These are phyloP conservation scores for Rhynchospora breviuscula DNA, from an alignment of 176 grass and related monocot genomes.

Conservation along the genomic window DNA sequence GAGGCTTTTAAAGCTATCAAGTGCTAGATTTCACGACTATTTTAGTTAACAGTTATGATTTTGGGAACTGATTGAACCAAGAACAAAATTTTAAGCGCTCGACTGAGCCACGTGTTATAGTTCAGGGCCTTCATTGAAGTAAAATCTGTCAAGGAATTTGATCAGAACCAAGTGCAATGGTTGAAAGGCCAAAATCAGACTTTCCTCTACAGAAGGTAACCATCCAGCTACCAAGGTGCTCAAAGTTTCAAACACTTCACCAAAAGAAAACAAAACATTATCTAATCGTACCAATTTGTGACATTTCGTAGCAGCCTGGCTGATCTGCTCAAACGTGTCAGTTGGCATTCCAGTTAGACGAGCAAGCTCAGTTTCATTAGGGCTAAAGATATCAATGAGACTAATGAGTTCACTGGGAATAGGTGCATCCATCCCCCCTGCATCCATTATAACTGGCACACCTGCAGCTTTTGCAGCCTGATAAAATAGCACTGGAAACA, in stretches of 20 bases:
- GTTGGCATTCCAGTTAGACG: conserved; percentile 74
- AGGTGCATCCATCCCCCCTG: conserved; percentile 87
- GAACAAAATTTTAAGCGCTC: not conserved
- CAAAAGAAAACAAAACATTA: not conserved
- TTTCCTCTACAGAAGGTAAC: not conserved
- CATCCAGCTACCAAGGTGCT: not conserved
- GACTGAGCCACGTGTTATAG: not conserved
- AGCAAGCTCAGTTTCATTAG: conserved; percentile 94
- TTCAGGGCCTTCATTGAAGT: not conserved
- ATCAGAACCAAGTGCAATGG: not conserved
- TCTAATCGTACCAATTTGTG: conserved; percentile 54
- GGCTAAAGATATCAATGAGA: conserved; percentile 90
- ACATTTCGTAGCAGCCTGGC: conserved; percentile 55
- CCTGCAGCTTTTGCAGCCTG: conserved; percentile 83
- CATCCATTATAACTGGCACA: conserved; percentile 87
- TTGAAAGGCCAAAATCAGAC: not conserved
- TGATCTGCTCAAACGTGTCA: conserved; percentile 77
- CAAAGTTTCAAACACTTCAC: not conserved
- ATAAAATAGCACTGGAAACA: not conserved
- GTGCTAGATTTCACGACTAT: not conserved
- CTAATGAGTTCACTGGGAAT: conserved; percentile 62
- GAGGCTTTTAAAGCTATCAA: not conserved
- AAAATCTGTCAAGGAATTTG: not conserved
- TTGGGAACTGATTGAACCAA: not conserved
- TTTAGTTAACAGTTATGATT: not conserved